Evolutionary conservation across 257 asterid genomes (phyloP).

Genomic region (Rehmannia glutinosa): DNA sequence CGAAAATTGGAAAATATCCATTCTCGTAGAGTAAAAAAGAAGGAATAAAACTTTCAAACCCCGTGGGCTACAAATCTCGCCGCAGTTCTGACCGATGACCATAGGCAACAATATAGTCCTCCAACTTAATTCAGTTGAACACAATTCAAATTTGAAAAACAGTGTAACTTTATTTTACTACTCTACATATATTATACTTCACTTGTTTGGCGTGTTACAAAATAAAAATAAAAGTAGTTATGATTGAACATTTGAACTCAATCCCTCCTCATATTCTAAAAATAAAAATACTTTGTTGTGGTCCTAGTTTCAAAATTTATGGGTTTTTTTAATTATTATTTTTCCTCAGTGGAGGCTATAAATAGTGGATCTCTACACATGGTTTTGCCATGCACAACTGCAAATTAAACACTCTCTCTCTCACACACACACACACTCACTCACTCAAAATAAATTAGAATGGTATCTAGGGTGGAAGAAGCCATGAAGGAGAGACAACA

Average conservation of each 20-base stretch:
- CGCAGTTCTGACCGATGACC: neutral
- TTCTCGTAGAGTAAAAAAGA: neutral
- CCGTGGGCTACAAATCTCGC: neutral
- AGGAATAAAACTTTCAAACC: neutral
- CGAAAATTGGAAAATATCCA: neutral
- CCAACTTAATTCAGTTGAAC: too few species aligned
- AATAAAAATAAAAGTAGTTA: too few species aligned
- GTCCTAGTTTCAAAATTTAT: too few species aligned
- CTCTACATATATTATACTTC: too few species aligned
- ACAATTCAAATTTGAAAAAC: too few species aligned
- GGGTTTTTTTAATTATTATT: too few species aligned
- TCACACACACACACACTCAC: neutral
- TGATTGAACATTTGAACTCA: conserved; percentile 19
- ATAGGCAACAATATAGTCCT: neutral
- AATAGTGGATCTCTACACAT: conserved; percentile 17
- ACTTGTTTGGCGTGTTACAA: too few species aligned
- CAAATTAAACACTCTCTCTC: conserved; percentile 13
- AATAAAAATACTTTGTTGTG: neutral
- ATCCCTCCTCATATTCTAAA: conserved; percentile 1
- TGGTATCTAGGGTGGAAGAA: conserved; percentile 57
- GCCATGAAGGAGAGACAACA: conserved; percentile 32
- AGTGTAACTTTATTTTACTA: too few species aligned
- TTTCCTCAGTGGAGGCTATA: conserved; percentile 30
- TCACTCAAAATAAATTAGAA: neutral
- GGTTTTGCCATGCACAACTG: conserved; percentile 9